A percentile compares a stretch with the other conserved stretches of the same genome.
Conservation (phyloP, 202 grass and related monocot genomes). For the Eragrostis tef region DNA sequence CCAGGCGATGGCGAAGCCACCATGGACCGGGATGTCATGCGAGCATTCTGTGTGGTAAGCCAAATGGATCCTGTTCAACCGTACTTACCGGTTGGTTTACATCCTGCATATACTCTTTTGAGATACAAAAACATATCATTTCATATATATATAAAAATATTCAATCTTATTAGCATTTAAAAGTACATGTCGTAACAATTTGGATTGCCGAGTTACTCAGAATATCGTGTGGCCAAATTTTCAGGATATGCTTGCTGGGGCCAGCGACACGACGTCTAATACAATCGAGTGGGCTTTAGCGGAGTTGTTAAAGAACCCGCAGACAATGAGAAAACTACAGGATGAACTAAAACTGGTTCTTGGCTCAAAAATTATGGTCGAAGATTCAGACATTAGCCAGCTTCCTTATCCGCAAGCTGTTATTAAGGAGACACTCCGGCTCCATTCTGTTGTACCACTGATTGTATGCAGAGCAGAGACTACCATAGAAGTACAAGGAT, state of each 20-base stretch:
- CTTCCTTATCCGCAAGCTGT: slow-evolving; percentile 49
- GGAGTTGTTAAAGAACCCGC: slow-evolving; percentile 32
- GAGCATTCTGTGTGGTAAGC: too few species aligned
- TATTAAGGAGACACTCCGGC: slow-evolving; percentile 15
- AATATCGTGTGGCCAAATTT: too few species aligned
- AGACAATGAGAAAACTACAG: slow-evolving; percentile 28
- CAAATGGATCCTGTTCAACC: too few species aligned
- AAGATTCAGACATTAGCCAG: slow-evolving; percentile 40
- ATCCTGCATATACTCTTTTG: too few species aligned
- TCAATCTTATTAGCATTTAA: too few species aligned
- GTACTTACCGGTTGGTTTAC: too few species aligned
- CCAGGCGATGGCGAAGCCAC: too few species aligned
- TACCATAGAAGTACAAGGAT: slow-evolving; percentile 32
- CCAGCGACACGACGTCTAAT: slow-evolving; percentile 43
- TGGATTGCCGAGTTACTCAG: too few species aligned
- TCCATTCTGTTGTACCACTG: slow-evolving; percentile 45
- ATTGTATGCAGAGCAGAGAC: slow-evolving; percentile 1
- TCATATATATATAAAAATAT: too few species aligned
- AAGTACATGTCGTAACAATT: too few species aligned
- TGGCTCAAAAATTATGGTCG: slow-evolving; percentile 10
- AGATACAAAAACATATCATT: too few species aligned
- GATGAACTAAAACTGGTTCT: slow-evolving; percentile 42
- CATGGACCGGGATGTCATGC: too few species aligned
- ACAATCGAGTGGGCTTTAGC: slow-evolving; percentile 54
- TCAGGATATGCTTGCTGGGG: slow-evolving; percentile 42